Conservation (phyloP, 805 yeast genomes). For the Teunomyces lycoperdinae region DNA sequence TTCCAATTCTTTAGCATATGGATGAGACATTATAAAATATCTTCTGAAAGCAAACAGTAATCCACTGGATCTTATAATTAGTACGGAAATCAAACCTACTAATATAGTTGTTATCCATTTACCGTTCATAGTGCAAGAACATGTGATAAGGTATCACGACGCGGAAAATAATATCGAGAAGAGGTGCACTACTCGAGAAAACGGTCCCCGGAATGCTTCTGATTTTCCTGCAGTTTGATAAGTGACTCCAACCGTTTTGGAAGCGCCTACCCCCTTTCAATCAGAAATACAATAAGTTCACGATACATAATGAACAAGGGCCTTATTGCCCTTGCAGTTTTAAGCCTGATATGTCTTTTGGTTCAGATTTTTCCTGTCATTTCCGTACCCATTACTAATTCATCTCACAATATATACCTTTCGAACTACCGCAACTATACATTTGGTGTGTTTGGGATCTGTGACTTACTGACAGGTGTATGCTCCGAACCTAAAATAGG, state of each 20-base stretch:
- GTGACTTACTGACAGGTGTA: constrained; percentile 22
- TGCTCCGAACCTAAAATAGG: constrained; percentile 40
- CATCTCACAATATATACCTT: constrained; percentile 23
- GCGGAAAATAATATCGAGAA: background rate
- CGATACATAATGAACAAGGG: constrained; percentile 26
- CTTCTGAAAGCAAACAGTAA: background rate
- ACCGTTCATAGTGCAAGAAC: constrained; percentile 7
- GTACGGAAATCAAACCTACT: constrained; percentile 2
- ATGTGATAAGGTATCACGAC: constrained; percentile 6
- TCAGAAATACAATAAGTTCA: too few relatives aligned
- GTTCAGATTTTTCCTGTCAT: constrained; percentile 40
- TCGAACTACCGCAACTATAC: constrained; percentile 30
- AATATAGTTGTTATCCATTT: background rate
- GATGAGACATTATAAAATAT: constrained; percentile 16
- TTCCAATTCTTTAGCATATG: constrained; percentile 62
- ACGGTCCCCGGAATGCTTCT: background rate
- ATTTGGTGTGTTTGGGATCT: constrained; percentile 46
- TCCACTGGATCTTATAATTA: constrained; percentile 5
- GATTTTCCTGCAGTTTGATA: background rate
- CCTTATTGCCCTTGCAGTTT: constrained; percentile 24
- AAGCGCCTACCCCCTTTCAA: too few relatives aligned
- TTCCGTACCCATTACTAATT: constrained; percentile 35
- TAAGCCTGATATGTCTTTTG: constrained; percentile 28
- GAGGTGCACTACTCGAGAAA: background rate
- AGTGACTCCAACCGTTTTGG: too few relatives aligned